Percentiles rank a stretch among this genome's conserved stretches.
Evolutionary conservation across 75 land plant species (phyloP).

Genomic region (Pinus taeda): DNA sequence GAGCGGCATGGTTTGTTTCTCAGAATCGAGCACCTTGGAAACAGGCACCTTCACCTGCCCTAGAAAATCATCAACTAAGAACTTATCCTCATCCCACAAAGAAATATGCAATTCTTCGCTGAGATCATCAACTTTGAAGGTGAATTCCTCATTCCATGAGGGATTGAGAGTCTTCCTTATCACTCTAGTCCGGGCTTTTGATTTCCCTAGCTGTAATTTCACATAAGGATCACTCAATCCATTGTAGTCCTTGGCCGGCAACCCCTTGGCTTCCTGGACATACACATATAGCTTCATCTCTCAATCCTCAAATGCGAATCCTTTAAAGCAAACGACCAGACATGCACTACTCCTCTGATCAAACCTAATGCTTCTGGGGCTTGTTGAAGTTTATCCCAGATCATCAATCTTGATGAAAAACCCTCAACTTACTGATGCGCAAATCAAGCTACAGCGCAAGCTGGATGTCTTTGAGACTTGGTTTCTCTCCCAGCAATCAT

Average conservation of each 20-base stretch:
- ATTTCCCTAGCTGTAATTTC: conserved; percentile 61
- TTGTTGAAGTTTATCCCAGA: too few species aligned
- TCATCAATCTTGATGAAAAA: too few species aligned
- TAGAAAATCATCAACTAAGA: conserved; percentile 67
- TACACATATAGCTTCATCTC: conserved; percentile 72
- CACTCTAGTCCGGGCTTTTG: conserved; percentile 53
- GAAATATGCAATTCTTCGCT: conserved; percentile 54
- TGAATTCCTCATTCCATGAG: conserved; percentile 79
- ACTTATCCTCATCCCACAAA: conserved; percentile 79
- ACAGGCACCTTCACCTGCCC: conserved; percentile 77
- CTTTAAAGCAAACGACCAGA: too few species aligned
- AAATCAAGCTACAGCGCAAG: too few species aligned
- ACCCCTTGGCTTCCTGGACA: conserved; percentile 67
- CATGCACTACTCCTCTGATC: too few species aligned
- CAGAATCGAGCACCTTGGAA: conserved; percentile 46
- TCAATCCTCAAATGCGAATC: background rate
- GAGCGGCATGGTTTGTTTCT: conserved; percentile 46
- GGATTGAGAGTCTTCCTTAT: conserved; percentile 74
- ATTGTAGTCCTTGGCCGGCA: conserved; percentile 68
- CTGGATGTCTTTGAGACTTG: too few species aligned
- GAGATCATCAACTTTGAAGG: conserved; percentile 67
- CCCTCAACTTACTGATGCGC: too few species aligned
- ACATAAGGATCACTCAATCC: conserved; percentile 92
- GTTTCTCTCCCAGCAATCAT: too few species aligned
- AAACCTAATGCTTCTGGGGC: too few species aligned